phyloP scores from a whole-genome alignment of 108 stramenopile genomes.

The Nitzschia putrida region DNA sequence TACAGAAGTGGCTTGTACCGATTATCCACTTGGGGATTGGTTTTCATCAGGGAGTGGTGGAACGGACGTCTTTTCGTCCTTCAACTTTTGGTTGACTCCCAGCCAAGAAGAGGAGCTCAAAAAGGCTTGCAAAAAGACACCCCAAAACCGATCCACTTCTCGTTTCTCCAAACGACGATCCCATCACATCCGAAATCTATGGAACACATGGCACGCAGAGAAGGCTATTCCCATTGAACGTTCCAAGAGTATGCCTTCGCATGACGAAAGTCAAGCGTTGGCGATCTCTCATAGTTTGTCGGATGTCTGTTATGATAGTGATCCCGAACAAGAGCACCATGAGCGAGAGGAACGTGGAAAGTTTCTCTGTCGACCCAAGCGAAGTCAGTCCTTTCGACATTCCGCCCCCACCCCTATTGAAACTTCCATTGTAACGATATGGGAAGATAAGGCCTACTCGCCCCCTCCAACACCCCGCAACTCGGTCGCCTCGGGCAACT shows the following conservation, averaged over 20 bases:
- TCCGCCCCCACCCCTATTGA: background rate
- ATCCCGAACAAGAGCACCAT: constrained; percentile 25
- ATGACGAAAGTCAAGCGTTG: background rate
- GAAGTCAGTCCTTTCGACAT: background rate
- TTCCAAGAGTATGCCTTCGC: constrained; percentile 9
- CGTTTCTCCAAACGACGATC: background rate
- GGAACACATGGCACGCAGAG: constrained; percentile 23
- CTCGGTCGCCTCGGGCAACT: background rate
- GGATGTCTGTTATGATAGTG: constrained; percentile 33
- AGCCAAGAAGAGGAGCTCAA: constrained; percentile 10
- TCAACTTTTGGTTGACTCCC: constrained; percentile 26
- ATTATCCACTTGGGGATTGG: constrained; percentile 9
- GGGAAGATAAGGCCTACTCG: background rate
- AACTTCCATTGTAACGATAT: background rate
- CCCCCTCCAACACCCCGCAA: constrained; percentile 10
- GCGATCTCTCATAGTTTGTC: background rate
- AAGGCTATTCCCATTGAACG: constrained; percentile 11
- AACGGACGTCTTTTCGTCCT: constrained; percentile 11
- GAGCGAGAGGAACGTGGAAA: constrained; percentile 15
- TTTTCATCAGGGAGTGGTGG: background rate
- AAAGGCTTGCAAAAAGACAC: background rate
- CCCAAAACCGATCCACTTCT: constrained; percentile 17
- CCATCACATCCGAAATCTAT: constrained; percentile 2
- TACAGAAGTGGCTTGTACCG: constrained; percentile 6
- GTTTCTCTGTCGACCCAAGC: background rate